Evolutionary conservation across 2,329 filamentous ascomycete genomes (phyloP).

Genomic region (Hypomyces perniciosus): DNA sequence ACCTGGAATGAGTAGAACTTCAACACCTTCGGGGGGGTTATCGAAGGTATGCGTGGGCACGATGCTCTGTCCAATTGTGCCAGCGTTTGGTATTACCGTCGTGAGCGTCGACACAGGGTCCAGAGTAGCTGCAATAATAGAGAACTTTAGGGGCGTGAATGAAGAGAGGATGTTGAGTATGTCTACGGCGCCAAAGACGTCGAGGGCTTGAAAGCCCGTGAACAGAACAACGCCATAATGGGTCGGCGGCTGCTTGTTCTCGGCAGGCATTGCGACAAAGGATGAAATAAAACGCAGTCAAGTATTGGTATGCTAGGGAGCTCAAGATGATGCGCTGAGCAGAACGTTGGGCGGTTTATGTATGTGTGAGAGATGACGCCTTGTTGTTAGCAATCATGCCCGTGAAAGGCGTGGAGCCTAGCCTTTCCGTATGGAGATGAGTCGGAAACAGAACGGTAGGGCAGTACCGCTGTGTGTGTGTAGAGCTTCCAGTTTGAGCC

Average conservation of each 20-base stretch:
- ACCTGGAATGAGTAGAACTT: constrained; percentile 35
- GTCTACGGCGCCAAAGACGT: constrained; percentile 36
- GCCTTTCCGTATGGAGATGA: too few species aligned
- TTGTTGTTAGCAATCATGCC: too few species aligned
- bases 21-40: constrained; percentile 27
- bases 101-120: constrained; percentile 25
- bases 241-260: constrained; percentile 3
- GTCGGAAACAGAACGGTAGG: too few species aligned
- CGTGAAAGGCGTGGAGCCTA: too few species aligned
- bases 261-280: not conserved
- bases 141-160: constrained; percentile 19
- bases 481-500: too few species aligned
- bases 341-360: not conserved
- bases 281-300: not conserved
- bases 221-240: constrained; percentile 30
- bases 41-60: constrained; percentile 33
- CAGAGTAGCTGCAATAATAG: constrained; percentile 22
- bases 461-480: too few species aligned
- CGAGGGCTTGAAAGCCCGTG: constrained; percentile 31
- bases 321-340: not conserved
- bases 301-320: not conserved
- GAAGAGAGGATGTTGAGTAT: constrained; percentile 25
- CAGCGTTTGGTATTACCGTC: not conserved
- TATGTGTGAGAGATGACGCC: not conserved
- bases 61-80: constrained; percentile 24